Evolutionary conservation across 257 asterid genomes (phyloP).

Genomic region (Pogostemon cablin): DNA sequence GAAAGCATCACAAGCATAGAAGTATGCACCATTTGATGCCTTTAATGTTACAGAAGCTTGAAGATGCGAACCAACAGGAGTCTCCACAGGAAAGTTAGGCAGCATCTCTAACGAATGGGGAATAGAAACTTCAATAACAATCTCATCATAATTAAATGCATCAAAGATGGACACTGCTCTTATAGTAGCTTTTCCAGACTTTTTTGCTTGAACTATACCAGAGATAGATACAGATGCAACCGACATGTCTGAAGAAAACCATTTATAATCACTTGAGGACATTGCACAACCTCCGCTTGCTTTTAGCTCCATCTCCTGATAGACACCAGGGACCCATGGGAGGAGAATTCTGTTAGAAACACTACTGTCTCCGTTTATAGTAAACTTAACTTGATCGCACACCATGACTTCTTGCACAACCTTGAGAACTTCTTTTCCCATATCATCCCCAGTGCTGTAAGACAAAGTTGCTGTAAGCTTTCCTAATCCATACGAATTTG

Average conservation of each 20-base stretch:
- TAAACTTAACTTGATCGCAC: slow-evolving; percentile 77
- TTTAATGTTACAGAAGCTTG: slow-evolving; percentile 68
- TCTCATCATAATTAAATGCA: slow-evolving; percentile 72
- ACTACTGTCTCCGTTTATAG: slow-evolving; percentile 39
- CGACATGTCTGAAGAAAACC: slow-evolving; percentile 82
- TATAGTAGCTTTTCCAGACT: slow-evolving; percentile 77
- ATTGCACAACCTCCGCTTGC: slow-evolving; percentile 89
- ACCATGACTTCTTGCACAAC: slow-evolving; percentile 93
- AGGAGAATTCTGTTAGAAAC: slow-evolving; percentile 54
- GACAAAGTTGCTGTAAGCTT: slow-evolving; percentile 72
- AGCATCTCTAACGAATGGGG: slow-evolving; percentile 69
- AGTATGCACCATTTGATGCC: slow-evolving; percentile 63
- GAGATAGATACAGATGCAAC: slow-evolving; percentile 78
- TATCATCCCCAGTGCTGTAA: slow-evolving; percentile 56
- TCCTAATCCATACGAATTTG: slow-evolving; percentile 74
- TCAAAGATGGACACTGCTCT: slow-evolving; percentile 78
- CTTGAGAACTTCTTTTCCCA: slow-evolving; percentile 66
- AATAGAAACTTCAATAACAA: slow-evolving; percentile 69
- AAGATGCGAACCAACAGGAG: slow-evolving; percentile 73
- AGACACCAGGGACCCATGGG: slow-evolving; percentile 83
- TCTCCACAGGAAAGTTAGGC: slow-evolving; percentile 82
- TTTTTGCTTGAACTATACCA: slow-evolving; percentile 78
- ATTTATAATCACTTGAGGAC: slow-evolving; percentile 79
- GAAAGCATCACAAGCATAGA: slow-evolving; percentile 83
- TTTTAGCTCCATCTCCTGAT: slow-evolving; percentile 82